phyloP scores from a whole-genome alignment of 768 basidiomycete genomes.

The Rhodotorula babjevae region DNA sequence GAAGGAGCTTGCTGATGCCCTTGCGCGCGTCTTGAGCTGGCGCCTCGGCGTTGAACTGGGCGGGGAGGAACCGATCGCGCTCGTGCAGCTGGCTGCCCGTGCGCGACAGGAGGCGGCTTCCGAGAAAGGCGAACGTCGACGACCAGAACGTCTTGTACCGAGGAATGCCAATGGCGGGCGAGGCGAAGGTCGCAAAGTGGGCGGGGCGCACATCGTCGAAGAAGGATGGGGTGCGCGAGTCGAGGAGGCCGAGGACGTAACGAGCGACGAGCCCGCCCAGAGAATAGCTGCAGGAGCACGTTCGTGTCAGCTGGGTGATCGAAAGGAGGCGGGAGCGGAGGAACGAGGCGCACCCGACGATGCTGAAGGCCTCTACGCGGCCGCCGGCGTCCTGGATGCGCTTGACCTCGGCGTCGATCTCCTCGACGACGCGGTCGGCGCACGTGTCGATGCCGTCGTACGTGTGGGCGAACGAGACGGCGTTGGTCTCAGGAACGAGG shows the following conservation, averaged over 20 bases:
- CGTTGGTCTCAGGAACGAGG: conserved; percentile 62
- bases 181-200: conserved; percentile 78
- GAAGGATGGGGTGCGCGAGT: conserved; percentile 51
- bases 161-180: conserved; percentile 74
- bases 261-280: conserved; percentile 78
- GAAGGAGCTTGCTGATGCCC: background rate
- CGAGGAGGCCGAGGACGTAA: conserved; percentile 63
- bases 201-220: conserved; percentile 66
- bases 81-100: conserved; percentile 77
- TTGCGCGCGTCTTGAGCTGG: background rate
- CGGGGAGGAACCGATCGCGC: conserved; percentile 56
- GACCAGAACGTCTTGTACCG: conserved; percentile 61
- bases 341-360: conserved; percentile 36
- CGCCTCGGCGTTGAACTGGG: conserved; percentile 12
- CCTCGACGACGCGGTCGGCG: conserved; percentile 70
- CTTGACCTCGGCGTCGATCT: conserved; percentile 61
- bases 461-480: conserved; percentile 53
- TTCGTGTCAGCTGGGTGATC: no score
- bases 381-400: conserved; percentile 55
- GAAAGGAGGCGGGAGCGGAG: no score
- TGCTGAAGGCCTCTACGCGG: conserved; percentile 51
- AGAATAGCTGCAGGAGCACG: conserved; percentile 70
- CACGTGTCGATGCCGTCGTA: conserved; percentile 84
- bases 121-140: conserved; percentile 55
- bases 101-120: conserved; percentile 62